Base-by-base conservation (phyloP, 2,329 filamentous ascomycete genomes). In the Pyrenochaeta sp. region DNA sequence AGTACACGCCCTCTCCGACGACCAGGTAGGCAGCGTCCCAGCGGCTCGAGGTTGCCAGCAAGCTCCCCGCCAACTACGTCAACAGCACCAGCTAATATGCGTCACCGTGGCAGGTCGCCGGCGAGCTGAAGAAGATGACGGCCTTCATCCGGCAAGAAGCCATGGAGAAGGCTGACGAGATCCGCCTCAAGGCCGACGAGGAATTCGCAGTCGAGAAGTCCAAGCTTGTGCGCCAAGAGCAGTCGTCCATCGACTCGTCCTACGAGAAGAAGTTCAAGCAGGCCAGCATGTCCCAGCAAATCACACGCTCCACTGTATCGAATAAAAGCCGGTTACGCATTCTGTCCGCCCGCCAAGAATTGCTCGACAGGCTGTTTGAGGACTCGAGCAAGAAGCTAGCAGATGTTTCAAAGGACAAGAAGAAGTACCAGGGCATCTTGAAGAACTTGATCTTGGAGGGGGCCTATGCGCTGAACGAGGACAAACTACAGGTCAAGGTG, bases 231-330 rank as follows among this genome's bases (percentile, higher is more conserved):
- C 94, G 92, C 76, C 89, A 96, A 80, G 95, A 98, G 81, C 97
- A 91, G 48, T 87, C 92, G 73, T 81, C 92, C 78, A 98, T 99
- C 83, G 95, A 99, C 81, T 83, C 84, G 64, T 83, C 90, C 68
- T 99, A 97, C 85, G 91, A 94, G 81, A 98, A 97, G 87, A 98
- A 98, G 83, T 96, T 96, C 87, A 99, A 97, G 85, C 91, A 96
- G 81, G 94, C 95, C 71, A 87, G 90, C 82, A 96, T 98, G 91
- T 94, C 92, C 60, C 95, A 98, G 85, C 95, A 99, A 82, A 98
- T 98, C 82, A 96, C 93, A 62, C 91, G 91, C 75, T 98, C 93
- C 61, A 98, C 93, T 59, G 89, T 97, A 60, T 86, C 93, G 80
- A 99, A 99, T 85, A 96, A 97, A 85, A 95, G 91, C 53, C 88